Base-by-base conservation (phyloP, 495 filamentous ascomycete genomes). In the Podospora australis region DNA sequence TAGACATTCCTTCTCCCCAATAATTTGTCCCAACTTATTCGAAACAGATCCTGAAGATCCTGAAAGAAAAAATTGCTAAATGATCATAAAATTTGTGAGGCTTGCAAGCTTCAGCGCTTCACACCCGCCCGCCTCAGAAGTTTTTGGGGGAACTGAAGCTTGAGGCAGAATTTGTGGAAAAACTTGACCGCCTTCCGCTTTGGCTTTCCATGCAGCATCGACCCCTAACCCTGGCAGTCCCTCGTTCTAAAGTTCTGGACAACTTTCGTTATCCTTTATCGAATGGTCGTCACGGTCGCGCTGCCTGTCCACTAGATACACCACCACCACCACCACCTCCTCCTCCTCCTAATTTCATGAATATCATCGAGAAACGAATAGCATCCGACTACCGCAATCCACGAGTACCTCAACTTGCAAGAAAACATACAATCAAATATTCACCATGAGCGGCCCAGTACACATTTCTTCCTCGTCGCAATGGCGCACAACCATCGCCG, bases 401-500 rank as follows among this genome's bases (percentile, higher is more conserved):
- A n/a, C n/a, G n/a, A n/a, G n/a, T n/a, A n/a, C n/a, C n/a, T n/a
- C n/a, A n/a, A n/a, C n/a, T n/a, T n/a, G n/a, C n/a, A n/a, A n/a
- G n/a, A n/a, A n/a, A n/a, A n/a, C 29, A 36, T 39, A 50, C 48
- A 44, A 50, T 50, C 16, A 7, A 41, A 5, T 3, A 3, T 10
- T 35, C 38, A 54, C n/a, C 43, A 67, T 67, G 62, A 46, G 58
- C 16, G 36, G 53, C 25, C 55, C 59, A 7, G 64, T 68, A 6
- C 52, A 63, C 13, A 69, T 75, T 48, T 42, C 46, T 42, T 75
- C 72, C 3, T 34, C 65, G 6, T 59, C 57, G 58, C 65, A 75
- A 55, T 74, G 70, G 66, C 62, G 65, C 50, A 64, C 68, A 42
- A 57, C 65, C 20, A 46, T 75, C 11, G 49, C 52, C 41, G 69